Percentiles rank a stretch among this genome's conserved stretches.
These are phyloP conservation scores for Nymphaea thermarum DNA, from an alignment of 164 flowering plant genomes.

Conservation along the genomic window DNA sequence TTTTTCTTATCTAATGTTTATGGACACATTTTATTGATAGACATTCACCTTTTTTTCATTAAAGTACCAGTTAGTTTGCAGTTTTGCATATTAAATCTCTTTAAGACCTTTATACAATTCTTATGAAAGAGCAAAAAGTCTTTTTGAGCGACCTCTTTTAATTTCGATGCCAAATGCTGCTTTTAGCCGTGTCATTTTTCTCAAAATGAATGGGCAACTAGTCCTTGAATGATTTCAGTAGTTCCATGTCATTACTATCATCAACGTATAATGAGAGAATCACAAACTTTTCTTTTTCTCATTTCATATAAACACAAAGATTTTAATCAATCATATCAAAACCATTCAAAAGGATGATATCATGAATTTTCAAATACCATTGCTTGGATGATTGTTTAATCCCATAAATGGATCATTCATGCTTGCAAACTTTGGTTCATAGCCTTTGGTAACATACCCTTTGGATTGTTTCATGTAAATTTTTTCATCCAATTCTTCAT, in stretches of 20 bases:
- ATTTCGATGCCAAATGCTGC: constrained; percentile 1
- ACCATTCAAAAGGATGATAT: background rate
- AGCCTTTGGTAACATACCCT: background rate
- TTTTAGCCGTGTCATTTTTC: background rate
- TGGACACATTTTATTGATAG: background rate
- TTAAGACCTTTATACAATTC: too few species aligned
- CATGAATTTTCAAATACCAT: background rate
- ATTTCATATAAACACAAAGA: background rate
- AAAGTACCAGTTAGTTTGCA: constrained; percentile 1
- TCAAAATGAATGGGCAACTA: constrained; percentile 1
- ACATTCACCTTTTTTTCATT: background rate
- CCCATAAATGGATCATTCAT: background rate
- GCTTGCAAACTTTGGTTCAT: background rate
- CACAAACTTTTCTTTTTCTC: background rate
- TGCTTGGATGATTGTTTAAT: background rate
- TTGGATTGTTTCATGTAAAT: background rate
- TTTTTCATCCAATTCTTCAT: background rate
- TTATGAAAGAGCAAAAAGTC: background rate
- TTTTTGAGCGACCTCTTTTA: background rate
- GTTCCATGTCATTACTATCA: background rate
- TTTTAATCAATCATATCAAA: background rate
- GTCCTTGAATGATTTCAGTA: background rate
- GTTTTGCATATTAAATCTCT: background rate
- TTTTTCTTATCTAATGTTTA: background rate
- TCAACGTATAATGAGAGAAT: constrained; percentile 1